Evolutionary conservation across 1,284 basidiomycete genomes (phyloP).

Genomic region (Trametes pubescens): DNA sequence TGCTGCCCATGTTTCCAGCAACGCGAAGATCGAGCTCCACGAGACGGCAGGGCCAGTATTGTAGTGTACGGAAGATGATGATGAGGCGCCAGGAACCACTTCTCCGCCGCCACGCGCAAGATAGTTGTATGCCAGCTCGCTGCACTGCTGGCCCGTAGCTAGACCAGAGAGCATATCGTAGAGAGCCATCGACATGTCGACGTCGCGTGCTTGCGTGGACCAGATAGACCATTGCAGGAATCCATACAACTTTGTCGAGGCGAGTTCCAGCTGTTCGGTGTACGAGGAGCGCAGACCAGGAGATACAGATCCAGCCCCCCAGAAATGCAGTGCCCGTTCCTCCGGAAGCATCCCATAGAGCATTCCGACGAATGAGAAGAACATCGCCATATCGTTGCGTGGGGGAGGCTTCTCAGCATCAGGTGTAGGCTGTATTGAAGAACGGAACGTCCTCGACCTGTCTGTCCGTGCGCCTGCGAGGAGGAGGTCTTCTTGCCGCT

Average conservation of each 20-base stretch:
- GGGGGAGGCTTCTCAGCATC: constrained; percentile 49
- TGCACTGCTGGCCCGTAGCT: constrained; percentile 84
- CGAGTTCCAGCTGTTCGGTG: constrained; percentile 63
- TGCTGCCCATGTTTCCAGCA: constrained; percentile 61
- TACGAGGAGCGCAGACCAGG: constrained; percentile 54
- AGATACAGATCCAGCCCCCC: constrained; percentile 70
- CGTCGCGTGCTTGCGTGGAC: constrained; percentile 80
- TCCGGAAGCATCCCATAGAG: constrained; percentile 79
- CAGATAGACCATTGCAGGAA: constrained; percentile 91
- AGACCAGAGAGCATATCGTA: constrained; percentile 92
- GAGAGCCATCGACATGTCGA: constrained; percentile 78
- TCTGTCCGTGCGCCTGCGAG: constrained; percentile 69
- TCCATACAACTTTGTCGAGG: constrained; percentile 72
- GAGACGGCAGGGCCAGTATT: constrained; percentile 48
- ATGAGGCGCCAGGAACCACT: constrained; percentile 62
- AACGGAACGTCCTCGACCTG: constrained; percentile 59
- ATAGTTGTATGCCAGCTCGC: constrained; percentile 87
- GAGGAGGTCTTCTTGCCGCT: constrained; percentile 87
- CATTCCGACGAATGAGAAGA: constrained; percentile 85
- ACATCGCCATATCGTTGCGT: constrained; percentile 84
- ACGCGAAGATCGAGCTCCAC: constrained; percentile 60
- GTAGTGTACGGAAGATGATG: constrained; percentile 39
- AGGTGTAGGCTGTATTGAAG: constrained; percentile 48
- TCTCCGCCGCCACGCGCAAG: constrained; percentile 74
- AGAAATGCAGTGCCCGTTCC: constrained; percentile 85